Percentiles rank a stretch among this genome's conserved stretches.
Conservation (phyloP, 768 basidiomycete genomes). For the Kwoniella botswanensis region DNA sequence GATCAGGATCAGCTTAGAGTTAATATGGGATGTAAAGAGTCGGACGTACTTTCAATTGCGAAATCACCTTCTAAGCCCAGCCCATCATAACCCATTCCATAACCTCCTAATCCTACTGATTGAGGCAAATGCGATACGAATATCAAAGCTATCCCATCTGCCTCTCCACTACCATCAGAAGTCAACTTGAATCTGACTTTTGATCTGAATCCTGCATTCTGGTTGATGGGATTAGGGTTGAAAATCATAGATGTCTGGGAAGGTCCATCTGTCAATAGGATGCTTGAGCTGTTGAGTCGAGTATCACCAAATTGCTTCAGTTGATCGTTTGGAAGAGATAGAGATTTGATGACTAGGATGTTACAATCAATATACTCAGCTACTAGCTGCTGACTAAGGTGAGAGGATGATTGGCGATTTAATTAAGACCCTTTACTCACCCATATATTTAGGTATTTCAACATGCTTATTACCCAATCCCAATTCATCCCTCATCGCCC, state of each 20-base stretch:
- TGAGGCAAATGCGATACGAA: slow-evolving; percentile 22
- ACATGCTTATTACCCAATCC: slow-evolving; percentile 24
- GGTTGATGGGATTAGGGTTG: slow-evolving; percentile 9
- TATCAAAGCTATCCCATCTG: slow-evolving; percentile 55
- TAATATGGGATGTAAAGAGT: too few relatives aligned
- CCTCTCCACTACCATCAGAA: slow-evolving; percentile 35
- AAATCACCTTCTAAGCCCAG: slow-evolving; percentile 51
- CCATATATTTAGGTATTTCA: slow-evolving; percentile 15
- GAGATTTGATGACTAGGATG: slow-evolving; percentile 12
- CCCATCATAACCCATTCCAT: slow-evolving; percentile 53
- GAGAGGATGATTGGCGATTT: too few relatives aligned
- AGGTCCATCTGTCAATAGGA: slow-evolving; percentile 34
- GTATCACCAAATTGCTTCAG: slow-evolving; percentile 35
- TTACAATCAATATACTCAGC: background rate
- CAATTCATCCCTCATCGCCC: slow-evolving; percentile 52
- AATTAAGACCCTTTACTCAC: slow-evolving; percentile 11
- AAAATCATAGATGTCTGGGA: slow-evolving; percentile 45
- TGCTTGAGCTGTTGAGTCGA: background rate
- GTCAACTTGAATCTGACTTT: slow-evolving; percentile 39
- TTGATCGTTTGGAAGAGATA: slow-evolving; percentile 13
- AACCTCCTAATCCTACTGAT: slow-evolving; percentile 40
- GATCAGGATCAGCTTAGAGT: background rate
- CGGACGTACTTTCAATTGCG: too few relatives aligned
- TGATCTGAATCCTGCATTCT: slow-evolving; percentile 24
- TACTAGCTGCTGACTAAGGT: background rate